phyloP scores from a whole-genome alignment of 208 protist species.

The Giardia muris region DNA sequence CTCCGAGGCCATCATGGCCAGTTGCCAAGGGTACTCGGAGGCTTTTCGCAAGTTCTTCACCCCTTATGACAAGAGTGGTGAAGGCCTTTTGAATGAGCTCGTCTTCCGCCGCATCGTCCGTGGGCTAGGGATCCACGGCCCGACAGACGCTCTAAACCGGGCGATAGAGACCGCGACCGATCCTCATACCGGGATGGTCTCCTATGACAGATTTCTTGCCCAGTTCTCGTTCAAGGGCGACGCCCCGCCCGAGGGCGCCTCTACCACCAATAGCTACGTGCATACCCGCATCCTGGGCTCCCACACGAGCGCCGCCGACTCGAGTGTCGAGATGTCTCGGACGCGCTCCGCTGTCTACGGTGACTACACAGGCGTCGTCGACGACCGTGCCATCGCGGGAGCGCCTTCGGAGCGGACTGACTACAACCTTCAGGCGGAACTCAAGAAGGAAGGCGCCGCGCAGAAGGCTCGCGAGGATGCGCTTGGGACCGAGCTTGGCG shows the following conservation, averaged over 20 bases:
- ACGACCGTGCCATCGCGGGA: neutral
- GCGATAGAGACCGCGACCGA: neutral
- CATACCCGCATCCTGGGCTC: neutral
- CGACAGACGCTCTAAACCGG: neutral
- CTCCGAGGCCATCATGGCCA: neutral
- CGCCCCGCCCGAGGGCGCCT: neutral
- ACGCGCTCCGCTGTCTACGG: neutral
- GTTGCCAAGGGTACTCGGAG: neutral
- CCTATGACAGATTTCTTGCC: neutral
- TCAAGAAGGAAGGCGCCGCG: neutral
- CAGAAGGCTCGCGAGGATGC: neutral
- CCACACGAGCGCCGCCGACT: neutral
- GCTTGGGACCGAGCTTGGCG: neutral
- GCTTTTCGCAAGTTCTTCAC: neutral
- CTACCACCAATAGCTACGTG: neutral
- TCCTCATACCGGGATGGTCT: neutral
- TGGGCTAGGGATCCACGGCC: neutral
- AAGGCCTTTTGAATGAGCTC: neutral
- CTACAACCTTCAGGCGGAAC: neutral
- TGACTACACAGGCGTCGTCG: neutral
- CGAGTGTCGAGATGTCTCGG: neutral
- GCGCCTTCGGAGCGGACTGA: neutral
- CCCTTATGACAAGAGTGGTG: neutral
- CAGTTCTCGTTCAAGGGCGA: neutral
- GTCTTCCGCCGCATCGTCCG: neutral